A percentile compares a stretch with the other conserved stretches of the same genome.
These are phyloP conservation scores for Lepidium aucheri DNA, from an alignment of 345 rosid species.

Conservation along the genomic window DNA sequence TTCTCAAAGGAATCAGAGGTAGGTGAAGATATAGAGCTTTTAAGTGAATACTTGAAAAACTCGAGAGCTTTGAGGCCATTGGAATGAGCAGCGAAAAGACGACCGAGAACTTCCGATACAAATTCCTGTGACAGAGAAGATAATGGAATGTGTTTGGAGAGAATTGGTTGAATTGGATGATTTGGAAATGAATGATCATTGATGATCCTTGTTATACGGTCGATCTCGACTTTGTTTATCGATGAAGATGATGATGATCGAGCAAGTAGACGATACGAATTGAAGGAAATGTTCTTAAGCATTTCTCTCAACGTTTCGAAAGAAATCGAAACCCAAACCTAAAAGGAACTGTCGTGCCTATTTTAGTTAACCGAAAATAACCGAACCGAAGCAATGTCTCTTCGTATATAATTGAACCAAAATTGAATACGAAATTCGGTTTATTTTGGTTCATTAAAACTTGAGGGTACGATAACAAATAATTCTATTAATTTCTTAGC, in stretches of 20 bases:
- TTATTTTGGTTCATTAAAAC: background rate
- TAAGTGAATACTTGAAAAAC: no score
- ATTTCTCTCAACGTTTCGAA: background rate
- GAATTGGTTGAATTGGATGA: conserved; percentile 44
- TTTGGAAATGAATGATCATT: conserved; percentile 72
- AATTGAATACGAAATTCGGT: background rate
- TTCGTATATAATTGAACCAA: background rate
- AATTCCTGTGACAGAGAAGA: conserved; percentile 29
- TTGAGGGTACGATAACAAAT: background rate
- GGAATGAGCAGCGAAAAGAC: no score
- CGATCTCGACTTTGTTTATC: conserved; percentile 29
- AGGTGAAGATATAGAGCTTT: no score
- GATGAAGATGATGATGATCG: background rate
- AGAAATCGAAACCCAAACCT: background rate
- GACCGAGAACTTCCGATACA: conserved; percentile 68
- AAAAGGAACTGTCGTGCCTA: background rate
- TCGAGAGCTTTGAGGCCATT: no score
- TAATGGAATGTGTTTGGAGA: conserved; percentile 34
- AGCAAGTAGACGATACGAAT: conserved; percentile 19
- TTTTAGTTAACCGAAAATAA: background rate
- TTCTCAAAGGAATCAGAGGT: no score
- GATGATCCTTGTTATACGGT: conserved; percentile 47
- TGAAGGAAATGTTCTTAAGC: conserved; percentile 9
- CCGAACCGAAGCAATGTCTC: background rate
- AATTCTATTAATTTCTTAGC: background rate